Evolutionary conservation across 306 rosid species (phyloP), one percentile per base, ranked within the genome.

Genomic region (Vicia faba): DNA sequence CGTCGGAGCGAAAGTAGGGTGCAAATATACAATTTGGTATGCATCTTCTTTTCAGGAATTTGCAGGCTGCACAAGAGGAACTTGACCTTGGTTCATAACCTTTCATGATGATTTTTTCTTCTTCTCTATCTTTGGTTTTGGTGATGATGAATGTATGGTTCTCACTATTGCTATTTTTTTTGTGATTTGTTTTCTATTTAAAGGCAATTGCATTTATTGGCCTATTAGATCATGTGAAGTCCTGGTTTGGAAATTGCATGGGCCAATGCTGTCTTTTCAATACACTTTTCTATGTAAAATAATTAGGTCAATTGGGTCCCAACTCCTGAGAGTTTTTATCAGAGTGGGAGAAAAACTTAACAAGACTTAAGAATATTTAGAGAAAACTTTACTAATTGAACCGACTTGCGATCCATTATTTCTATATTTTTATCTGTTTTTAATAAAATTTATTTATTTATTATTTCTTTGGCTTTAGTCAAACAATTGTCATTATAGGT

Each of bases 11-110:
- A 12, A 93, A 89, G 75, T 93, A 85, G 0, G 98, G 97, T 0
- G 98, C 98, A 48, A 93, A 93, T 39, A 93, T 89, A 62, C 98
- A 89, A 31, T 77, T 86, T 7, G 96, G 86, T 5, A 16, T 81
- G 86, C 98, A 93, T 61, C 86, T 83, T 68, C 98, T 82, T 58
- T 89, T 93, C 63, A 93, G 71, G 39, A 88, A 57, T 72, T 89
- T 89, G 93, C 98, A 93, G 29, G 97, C 98, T 38, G 97, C 96
- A 72, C 98, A 93, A 13, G 98, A 92, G 10, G 98, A 84, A 66
- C 85, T 86, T 45, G 96, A 84, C 38, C 98, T 90, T 28, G 89
- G 83, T 76, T 87, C 96, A 41, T 83, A 85, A 8, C 87, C 87
- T 70, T 84, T 92, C 95, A 89, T 86, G 67, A 87, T 86, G n/a